A percentile compares a stretch with the other conserved stretches of the same genome.
phyloP scores from a whole-genome alignment of 257 asterid species.

The Penstemon davidsonii region DNA sequence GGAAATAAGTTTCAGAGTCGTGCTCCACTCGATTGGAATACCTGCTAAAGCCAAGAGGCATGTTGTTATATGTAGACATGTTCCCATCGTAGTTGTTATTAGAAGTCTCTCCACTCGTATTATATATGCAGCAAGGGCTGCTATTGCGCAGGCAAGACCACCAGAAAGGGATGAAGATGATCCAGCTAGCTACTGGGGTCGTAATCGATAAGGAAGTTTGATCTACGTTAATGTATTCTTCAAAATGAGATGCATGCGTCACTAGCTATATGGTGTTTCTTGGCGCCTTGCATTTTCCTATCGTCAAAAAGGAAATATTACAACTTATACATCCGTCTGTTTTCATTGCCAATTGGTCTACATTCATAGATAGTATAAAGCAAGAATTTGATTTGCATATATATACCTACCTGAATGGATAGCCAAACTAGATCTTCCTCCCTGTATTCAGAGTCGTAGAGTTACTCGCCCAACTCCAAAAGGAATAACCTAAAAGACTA shows the following conservation, averaged over 20 bases:
- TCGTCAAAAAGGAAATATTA: constrained; percentile 22
- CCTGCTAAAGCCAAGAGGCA: constrained; percentile 43
- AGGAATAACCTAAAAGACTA: too few species aligned
- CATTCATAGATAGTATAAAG: constrained; percentile 1
- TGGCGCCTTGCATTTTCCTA: constrained; percentile 69
- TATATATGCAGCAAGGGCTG: constrained; percentile 84
- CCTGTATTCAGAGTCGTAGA: constrained; percentile 40
- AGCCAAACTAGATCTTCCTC: constrained; percentile 88
- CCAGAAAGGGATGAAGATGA: constrained; percentile 76
- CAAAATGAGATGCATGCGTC: constrained; percentile 45
- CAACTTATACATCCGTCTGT: neutral
- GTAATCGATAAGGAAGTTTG: constrained; percentile 30
- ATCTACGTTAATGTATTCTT: constrained; percentile 47
- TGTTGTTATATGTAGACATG: constrained; percentile 33
- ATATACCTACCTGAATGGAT: constrained; percentile 77
- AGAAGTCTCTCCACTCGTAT: constrained; percentile 50
- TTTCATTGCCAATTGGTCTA: neutral
- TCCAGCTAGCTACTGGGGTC: constrained; percentile 43
- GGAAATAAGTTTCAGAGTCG: constrained; percentile 47
- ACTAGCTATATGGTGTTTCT: constrained; percentile 33
- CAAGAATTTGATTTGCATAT: constrained; percentile 5
- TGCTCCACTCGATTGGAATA: constrained; percentile 46
- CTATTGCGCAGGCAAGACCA: constrained; percentile 90
- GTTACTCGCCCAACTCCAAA: too few species aligned
- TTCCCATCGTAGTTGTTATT: constrained; percentile 38